Evolutionary conservation across 2,329 filamentous ascomycete genomes (phyloP), one percentile per base, ranked within the genome.

Genomic region (Leptographium flavum): DNA sequence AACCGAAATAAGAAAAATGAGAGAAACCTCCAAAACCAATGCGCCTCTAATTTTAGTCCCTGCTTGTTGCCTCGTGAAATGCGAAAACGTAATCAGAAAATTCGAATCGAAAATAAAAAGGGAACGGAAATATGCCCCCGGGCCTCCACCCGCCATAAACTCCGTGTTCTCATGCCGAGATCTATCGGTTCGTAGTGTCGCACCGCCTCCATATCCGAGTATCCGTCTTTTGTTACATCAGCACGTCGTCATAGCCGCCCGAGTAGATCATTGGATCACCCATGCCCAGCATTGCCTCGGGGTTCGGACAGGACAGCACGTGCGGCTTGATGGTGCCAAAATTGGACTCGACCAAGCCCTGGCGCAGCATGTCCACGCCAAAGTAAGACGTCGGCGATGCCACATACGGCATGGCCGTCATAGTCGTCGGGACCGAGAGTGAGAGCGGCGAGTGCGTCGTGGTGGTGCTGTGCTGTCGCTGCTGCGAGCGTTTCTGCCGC

Each of bases 181-280:
- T 22, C 11, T 22, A 38, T 6, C 10, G 21, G 31, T 33, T 15
- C n/a, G 6, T 15, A 6, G 14, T 33, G 2, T 21, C 6, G 36
- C 5, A 25, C 36, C 21, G 36, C 19, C 14, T 25, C 22, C 22
- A 5, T 31, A 9, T 8, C 13, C 27, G 27, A 28, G 8, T 28
- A 28, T 11, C 27, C 27, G 33, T 21, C 33, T 17, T 11, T 11
- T 36, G 13, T 39, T 35, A 51, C 28, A 51, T 35, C 55, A 70
- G 58, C 19, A 57, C 49, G 41, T 71, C 68, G 46, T 60, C 62
- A 47, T 72, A 69, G 54, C 68, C 74, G 38, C 69, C 68, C 3
- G 67, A 63, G 53, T 69, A 76, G 46, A 77, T 74, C 72, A 76
- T 76, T 1, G 73, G 72, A 49, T 77, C 73, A 17, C 66, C 68